Evolutionary conservation across 2,329 filamentous ascomycete species (phyloP), one percentile per base, ranked within the genome.

Genomic region (Ophiosphaerella narmari): DNA sequence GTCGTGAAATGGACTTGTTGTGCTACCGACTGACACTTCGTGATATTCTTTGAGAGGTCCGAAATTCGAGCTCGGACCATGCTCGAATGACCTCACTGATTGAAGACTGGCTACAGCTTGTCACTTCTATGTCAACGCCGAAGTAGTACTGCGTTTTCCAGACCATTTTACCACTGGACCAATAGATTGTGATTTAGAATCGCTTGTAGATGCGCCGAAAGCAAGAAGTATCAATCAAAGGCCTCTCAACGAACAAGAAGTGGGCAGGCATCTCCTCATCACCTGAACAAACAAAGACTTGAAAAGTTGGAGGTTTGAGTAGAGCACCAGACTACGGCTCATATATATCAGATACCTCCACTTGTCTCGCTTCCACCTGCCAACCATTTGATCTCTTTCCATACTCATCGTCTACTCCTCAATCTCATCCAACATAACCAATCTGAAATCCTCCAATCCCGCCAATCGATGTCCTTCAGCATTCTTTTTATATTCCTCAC

Each of bases 41-140:
- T 38, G 52, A 48, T 45, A 56, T 37, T 54, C 55, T 60, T 59
- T 54, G 49, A 33, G 40, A 45, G 18, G 46, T 46, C 33, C 18
- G 29, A 44, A 38, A 49, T 48, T 39, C 46, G 18, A 45, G 59
- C 21, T 43, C 44, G 37, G 31, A 46, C 38, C 14, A 18, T 23
- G 23, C 14, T 45, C 34, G 43, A 38, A 39, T 39, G 35, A 45
- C 31, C 32, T 43, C 41, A 35, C 32, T 7, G 26, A 18, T n/a
- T 13, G 34, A 7, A 7, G 6, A 23, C 14, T 39, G 6, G 11
- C 11, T 8, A 29, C 26, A 9, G 11, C 26, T 29, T 11, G 2
- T 3, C 7, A 8, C 11, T 29, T 29, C 26, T 29, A 29, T 29
- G 6, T 29, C 26, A 29, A 29, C 26, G 6, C 11, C 18, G 18